phyloP scores from a whole-genome alignment of 176 grass and related monocot species.

The Tillandsia fasciculata region DNA sequence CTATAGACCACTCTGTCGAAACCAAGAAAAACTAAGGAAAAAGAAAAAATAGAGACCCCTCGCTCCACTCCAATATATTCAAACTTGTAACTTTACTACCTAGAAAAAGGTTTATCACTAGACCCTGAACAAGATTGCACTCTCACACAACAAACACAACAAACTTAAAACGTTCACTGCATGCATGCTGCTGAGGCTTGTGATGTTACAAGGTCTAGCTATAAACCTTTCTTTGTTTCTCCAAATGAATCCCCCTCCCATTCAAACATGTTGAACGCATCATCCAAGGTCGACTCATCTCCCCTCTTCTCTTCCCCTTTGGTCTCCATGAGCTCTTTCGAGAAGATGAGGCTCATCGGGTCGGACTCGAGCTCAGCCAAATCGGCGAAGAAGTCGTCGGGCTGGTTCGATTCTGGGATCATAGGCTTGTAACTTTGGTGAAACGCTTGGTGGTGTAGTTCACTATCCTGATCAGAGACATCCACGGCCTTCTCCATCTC shows the following conservation, averaged over 20 bases:
- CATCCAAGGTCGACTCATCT: slow-evolving; percentile 7
- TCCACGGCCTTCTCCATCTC: slow-evolving; percentile 15
- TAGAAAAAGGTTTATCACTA: slow-evolving; percentile 6
- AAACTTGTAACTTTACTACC: neutral
- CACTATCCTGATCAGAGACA: neutral
- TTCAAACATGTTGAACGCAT: slow-evolving; percentile 56
- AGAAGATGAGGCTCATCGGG: slow-evolving; percentile 30
- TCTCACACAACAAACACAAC: neutral
- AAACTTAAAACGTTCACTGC: neutral
- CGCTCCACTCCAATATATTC: neutral
- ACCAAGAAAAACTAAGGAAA: neutral
- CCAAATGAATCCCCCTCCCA: slow-evolving; percentile 18
- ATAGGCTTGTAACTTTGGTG: slow-evolving; percentile 15
- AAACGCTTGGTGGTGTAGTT: neutral
- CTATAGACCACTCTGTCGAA: neutral
- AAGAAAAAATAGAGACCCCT: neutral
- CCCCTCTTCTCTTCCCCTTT: slow-evolving; percentile 20
- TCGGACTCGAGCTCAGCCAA: slow-evolving; percentile 22
- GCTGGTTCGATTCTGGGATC: slow-evolving; percentile 15
- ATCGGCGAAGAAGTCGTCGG: slow-evolving; percentile 22
- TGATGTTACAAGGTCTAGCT: neutral
- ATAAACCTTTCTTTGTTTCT: slow-evolving; percentile 10
- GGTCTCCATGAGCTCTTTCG: slow-evolving; percentile 6
- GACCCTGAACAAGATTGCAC: slow-evolving; percentile 9
- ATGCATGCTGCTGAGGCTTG: neutral